A percentile compares a stretch with the other conserved stretches of the same genome.
Evolutionary conservation across 768 basidiomycete genomes (phyloP).

Genomic region (Termitomyces sp.): DNA sequence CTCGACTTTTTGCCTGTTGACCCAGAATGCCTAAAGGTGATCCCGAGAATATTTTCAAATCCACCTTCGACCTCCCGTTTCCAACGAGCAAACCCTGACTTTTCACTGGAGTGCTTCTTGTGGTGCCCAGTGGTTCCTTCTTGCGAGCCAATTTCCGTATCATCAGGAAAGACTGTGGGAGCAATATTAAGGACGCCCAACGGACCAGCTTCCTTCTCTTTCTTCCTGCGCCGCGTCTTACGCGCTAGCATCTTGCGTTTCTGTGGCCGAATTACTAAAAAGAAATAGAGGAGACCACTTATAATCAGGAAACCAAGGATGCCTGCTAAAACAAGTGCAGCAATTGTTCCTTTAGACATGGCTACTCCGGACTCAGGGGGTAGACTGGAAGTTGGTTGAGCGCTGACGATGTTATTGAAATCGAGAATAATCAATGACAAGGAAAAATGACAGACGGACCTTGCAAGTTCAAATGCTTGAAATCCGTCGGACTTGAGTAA

Average conservation of each 20-base stretch:
- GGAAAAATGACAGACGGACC: constrained; percentile 14
- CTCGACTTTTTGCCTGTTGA: constrained; percentile 17
- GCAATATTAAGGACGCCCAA: constrained; percentile 15
- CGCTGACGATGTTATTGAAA: neutral
- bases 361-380: constrained; percentile 3
- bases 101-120: constrained; percentile 21
- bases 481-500: constrained; percentile 45
- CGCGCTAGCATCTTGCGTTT: constrained; percentile 19
- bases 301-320: constrained; percentile 44
- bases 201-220: constrained; percentile 15
- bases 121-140: constrained; percentile 5
- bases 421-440: neutral
- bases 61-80: constrained; percentile 33
- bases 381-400: neutral
- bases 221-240: constrained; percentile 4
- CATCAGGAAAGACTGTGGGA: constrained; percentile 8
- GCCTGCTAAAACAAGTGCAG: constrained; percentile 55
- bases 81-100: constrained; percentile 38
- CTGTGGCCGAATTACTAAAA: constrained; percentile 44
- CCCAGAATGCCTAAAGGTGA: constrained; percentile 37
- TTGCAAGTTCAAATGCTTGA: constrained; percentile 29
- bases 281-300: constrained; percentile 33
- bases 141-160: constrained; percentile 8
- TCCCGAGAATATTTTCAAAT: constrained; percentile 25
- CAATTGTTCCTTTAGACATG: constrained; percentile 52